Conservation (phyloP, 1,284 basidiomycete species). For the Pyrrhoderma noxium region DNA sequence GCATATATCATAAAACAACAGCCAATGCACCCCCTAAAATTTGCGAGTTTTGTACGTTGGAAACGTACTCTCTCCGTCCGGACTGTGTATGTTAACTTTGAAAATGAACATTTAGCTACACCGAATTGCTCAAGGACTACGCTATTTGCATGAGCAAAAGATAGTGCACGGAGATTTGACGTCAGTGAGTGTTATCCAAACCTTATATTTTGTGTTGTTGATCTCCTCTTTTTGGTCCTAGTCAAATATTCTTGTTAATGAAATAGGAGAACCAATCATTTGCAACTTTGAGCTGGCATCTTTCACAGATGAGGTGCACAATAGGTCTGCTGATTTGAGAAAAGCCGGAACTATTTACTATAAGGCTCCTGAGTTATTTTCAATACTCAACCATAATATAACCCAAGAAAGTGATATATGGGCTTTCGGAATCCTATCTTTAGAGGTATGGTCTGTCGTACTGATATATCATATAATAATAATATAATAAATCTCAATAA, state of each 20-base stretch:
- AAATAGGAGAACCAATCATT: slow-evolving; percentile 13
- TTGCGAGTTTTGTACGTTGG: too few relatives aligned
- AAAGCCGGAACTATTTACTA: slow-evolving; percentile 9
- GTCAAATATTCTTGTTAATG: slow-evolving; percentile 18
- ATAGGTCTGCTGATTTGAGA: slow-evolving; percentile 1
- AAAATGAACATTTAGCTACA: too few relatives aligned
- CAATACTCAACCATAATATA: neutral
- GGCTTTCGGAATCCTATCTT: slow-evolving; percentile 14
- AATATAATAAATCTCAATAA: neutral
- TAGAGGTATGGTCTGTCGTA: slow-evolving; percentile 1
- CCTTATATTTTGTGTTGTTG: too few relatives aligned
- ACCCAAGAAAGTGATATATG: slow-evolving; percentile 13
- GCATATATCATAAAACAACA: too few relatives aligned
- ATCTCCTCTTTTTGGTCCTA: slow-evolving; percentile 4
- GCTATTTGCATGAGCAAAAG: too few relatives aligned
- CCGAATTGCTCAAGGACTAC: too few relatives aligned
- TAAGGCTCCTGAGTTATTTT: too few relatives aligned
- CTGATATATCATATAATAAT: neutral
- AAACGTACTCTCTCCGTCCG: too few relatives aligned
- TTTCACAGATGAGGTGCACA: neutral
- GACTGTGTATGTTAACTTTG: too few relatives aligned
- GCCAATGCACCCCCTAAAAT: too few relatives aligned
- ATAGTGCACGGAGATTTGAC: too few relatives aligned
- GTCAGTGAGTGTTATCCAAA: too few relatives aligned
- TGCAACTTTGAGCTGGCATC: slow-evolving; percentile 17